These are phyloP conservation scores for Terana coerulea DNA, from an alignment of 768 basidiomycete genomes.

Conservation along the genomic window DNA sequence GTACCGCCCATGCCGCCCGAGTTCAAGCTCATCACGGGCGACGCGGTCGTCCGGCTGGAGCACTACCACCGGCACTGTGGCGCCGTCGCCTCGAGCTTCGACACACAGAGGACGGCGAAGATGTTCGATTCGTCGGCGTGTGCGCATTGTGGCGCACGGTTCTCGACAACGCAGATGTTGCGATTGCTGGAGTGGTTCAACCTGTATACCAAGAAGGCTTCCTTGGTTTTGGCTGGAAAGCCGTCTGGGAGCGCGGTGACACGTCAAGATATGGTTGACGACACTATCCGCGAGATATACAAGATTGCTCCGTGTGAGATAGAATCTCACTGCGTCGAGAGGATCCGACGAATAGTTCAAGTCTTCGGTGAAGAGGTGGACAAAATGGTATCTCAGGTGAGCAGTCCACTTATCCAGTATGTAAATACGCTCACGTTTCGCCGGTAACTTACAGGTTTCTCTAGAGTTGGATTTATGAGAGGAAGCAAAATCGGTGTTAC, in stretches of 20 bases:
- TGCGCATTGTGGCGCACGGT: not conserved
- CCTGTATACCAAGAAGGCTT: not conserved
- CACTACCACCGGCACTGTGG: conserved; percentile 12
- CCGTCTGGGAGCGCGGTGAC: conserved; percentile 4
- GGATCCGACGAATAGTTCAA: not conserved
- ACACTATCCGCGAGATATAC: not conserved
- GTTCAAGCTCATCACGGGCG: conserved; percentile 9
- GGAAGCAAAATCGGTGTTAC: not conserved
- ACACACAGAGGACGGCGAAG: not conserved
- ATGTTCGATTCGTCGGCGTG: not conserved
- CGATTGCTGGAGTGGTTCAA: conserved; percentile 5
- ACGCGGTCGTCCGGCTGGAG: conserved; percentile 7
- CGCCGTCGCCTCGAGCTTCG: not conserved
- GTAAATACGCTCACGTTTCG: not conserved
- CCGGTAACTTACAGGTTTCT: not conserved
- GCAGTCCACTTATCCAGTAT: not conserved
- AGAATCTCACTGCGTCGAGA: conserved; percentile 4
- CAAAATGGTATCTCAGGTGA: conserved; percentile 6
- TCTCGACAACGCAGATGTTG: not conserved
- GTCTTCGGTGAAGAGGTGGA: conserved; percentile 4
- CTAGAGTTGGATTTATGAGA: conserved; percentile 6
- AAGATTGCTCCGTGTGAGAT: conserved; percentile 1
- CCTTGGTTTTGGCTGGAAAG: not conserved
- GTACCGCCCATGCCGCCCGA: conserved; percentile 10
- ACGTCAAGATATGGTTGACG: not conserved